Evolutionary conservation across 2,329 filamentous ascomycete species (phyloP).

Genomic region (Dothistroma pini): DNA sequence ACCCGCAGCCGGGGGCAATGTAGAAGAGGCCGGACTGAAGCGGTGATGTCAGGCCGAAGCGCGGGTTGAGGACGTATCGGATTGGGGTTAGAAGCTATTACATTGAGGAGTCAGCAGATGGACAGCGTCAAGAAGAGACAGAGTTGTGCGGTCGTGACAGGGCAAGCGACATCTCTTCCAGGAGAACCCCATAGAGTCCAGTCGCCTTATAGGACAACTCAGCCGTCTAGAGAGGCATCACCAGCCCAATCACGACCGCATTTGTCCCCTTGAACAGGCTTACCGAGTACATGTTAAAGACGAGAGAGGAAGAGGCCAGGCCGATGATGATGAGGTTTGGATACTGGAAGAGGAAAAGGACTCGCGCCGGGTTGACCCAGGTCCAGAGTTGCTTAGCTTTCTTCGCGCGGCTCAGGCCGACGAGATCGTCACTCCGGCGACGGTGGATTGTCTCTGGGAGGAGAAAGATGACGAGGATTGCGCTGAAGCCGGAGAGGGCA

Average conservation of each 20-base stretch:
- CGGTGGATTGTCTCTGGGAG: conserved; percentile 71
- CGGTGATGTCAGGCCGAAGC: conserved; percentile 64
- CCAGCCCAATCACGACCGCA: too few relatives aligned
- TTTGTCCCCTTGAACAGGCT: too few relatives aligned
- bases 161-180: too few relatives aligned
- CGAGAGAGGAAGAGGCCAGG: conserved; percentile 58
- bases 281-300: conserved; percentile 69
- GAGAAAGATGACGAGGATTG: conserved; percentile 59
- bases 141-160: too few relatives aligned
- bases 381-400: conserved; percentile 53
- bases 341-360: conserved; percentile 62
- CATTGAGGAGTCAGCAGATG: too few relatives aligned
- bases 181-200: too few relatives aligned
- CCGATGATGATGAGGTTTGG: conserved; percentile 64
- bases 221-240: too few relatives aligned
- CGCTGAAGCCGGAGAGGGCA: conserved; percentile 59
- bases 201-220: too few relatives aligned
- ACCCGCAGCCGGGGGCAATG: conserved; percentile 68
- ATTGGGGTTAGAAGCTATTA: conserved; percentile 40
- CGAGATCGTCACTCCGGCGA: conserved; percentile 59
- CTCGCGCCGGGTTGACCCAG: conserved; percentile 64
- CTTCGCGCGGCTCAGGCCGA: conserved; percentile 46
- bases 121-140: too few relatives aligned
- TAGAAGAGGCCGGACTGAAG: conserved; percentile 70
- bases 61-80: conserved; percentile 69